Base-by-base conservation (phyloP, 2,329 filamentous ascomycete species). In the Helicocarpus griseus region DNA sequence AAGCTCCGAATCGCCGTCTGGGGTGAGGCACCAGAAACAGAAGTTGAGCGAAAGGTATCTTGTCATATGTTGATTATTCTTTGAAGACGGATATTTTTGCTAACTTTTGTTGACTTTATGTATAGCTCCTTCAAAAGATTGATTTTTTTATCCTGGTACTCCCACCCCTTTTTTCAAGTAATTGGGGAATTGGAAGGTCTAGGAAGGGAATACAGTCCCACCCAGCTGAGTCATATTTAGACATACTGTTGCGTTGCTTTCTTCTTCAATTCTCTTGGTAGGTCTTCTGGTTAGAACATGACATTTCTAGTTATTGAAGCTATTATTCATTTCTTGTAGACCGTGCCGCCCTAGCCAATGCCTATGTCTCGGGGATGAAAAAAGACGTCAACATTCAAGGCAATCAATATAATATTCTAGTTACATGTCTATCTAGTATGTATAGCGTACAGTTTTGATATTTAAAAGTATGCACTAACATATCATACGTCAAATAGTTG, bases 111-210 rank as follows among this genome's bases (percentile, higher is more conserved):
- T 41, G n/a, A 9, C 9, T 24, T 41, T 13, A n/a, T 33, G 21
- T n/a, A n/a, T 17, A 46, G 22, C 67, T 77, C 21, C 65, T 75
- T 22, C 64, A 71, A 50, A 76, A 77, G 58, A 65, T 76, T 19
- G 74, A 76, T 56, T 71, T 69, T 60, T 75, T 74, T 48, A 61
- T 76, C 57, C 58, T 69, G n/a, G 38, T 41, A n/a, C n/a, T 9
- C 17, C 8, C 17, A 19, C 8, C 38, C 38, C 38, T 7, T 33
- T 33, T 2, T 33, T 7, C 2, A 8, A 2, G 29, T 2, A 2
- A 33, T 33, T 33, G 8, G 29, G 7, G 7, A 33, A 8, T 2
- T 1, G 29, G 8, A 33, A 33, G 29, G 8, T 14, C 1, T n/a
- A n/a, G n/a, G n/a, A n/a, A n/a, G n/a, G n/a, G n/a, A n/a, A n/a